Conservation (phyloP, 2,329 filamentous ascomycete species). For the Pseudopyricularia cyperi region DNA sequence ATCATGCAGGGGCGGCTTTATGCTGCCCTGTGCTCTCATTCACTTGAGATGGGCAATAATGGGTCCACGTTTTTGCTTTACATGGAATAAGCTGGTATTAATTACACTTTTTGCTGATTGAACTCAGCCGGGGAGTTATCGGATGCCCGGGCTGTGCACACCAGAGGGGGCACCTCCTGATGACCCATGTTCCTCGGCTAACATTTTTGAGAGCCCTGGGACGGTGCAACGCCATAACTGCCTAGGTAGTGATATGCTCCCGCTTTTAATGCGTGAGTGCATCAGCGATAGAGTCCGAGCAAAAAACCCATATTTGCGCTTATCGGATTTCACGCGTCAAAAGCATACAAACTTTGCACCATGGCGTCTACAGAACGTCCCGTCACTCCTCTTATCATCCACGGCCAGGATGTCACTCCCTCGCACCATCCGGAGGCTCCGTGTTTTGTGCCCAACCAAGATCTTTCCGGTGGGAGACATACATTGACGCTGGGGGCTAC, state of each 20-base stretch:
- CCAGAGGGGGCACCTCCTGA: background rate
- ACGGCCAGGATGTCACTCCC: conserved; percentile 23
- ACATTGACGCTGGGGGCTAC: conserved; percentile 25
- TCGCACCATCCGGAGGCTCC: conserved; percentile 33
- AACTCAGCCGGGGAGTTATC: background rate
- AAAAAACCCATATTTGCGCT: background rate
- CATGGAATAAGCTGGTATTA: background rate
- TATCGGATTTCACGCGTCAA: background rate
- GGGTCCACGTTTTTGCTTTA: background rate
- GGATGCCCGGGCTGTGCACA: background rate
- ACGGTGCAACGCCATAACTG: background rate
- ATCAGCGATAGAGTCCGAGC: background rate
- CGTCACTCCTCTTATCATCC: conserved; percentile 13
- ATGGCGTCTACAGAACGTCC: background rate
- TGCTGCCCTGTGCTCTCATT: background rate
- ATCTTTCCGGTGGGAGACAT: conserved; percentile 30
- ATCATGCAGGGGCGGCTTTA: background rate
- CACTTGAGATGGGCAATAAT: background rate
- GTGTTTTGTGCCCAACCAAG: conserved; percentile 34
- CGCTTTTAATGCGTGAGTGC: background rate
- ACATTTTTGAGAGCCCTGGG: background rate
- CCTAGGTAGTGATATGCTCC: background rate
- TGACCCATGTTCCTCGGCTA: background rate
- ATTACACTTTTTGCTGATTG: background rate
- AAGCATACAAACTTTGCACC: background rate